phyloP scores from a whole-genome alignment of 768 basidiomycete species.

The Lactarius hatsudake region DNA sequence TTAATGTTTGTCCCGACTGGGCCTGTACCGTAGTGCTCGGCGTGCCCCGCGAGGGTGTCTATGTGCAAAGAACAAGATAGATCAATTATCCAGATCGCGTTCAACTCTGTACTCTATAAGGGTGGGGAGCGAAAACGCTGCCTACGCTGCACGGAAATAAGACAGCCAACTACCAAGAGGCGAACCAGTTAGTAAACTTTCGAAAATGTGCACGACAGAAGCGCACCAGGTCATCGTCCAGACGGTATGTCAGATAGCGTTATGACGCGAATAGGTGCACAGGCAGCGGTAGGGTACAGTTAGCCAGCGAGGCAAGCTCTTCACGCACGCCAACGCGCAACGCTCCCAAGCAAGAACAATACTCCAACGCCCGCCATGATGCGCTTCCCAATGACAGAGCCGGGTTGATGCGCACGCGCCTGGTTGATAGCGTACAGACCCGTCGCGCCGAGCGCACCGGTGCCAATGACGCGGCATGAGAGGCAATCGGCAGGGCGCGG shows the following conservation, averaged over 20 bases:
- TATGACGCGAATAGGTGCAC: not conserved
- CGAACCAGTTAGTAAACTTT: not conserved
- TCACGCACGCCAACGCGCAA: conserved; percentile 24
- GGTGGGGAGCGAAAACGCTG: not conserved
- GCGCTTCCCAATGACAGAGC: conserved; percentile 56
- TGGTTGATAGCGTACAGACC: conserved; percentile 68
- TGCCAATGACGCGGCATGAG: conserved; percentile 68
- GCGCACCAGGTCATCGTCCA: not conserved
- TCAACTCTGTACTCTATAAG: not conserved
- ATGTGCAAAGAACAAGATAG: too few species aligned
- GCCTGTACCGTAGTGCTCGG: too few species aligned
- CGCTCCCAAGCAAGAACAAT: conserved; percentile 24
- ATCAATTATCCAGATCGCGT: not conserved
- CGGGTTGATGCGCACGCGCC: conserved; percentile 61
- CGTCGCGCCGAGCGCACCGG: conserved; percentile 56
- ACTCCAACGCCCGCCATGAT: conserved; percentile 62
- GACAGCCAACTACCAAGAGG: not conserved
- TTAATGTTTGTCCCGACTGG: too few species aligned
- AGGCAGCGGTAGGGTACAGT: not conserved
- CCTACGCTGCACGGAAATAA: not conserved
- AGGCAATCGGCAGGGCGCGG: conserved; percentile 47
- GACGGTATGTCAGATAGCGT: not conserved
- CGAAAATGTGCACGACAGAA: not conserved
- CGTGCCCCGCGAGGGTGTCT: too few species aligned
- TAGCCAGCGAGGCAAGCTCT: not conserved